Base-by-base conservation (phyloP, 495 filamentous ascomycete genomes). In the Aspergillus ostianus region DNA sequence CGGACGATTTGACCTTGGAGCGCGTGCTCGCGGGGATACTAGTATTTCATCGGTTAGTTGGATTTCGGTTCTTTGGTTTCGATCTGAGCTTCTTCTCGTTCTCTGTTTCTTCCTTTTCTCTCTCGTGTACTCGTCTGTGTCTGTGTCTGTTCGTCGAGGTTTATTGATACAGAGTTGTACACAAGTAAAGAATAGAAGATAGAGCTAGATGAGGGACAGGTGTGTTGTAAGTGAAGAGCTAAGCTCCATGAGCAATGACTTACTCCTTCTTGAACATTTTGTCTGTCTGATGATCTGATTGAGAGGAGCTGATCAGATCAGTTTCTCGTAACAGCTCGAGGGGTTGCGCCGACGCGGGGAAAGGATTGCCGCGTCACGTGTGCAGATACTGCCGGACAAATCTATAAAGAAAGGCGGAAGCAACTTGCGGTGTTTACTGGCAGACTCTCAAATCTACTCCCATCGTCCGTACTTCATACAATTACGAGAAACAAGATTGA, bases 1-100 rank as follows among this genome's bases (percentile, higher is more conserved):
- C 91, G 18, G 93, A 97, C 65, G 93, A 96, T 77, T 98, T 98
- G 74, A 98, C 91, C 83, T 98, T 98, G 61, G 91, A 90, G 74
- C 93, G 94, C 56, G 90, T 86, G 56, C 87, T 87, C 9, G 87
- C 75, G 66, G 85, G 80, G 72, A 97, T 73, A 60, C 63, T 70
- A 29, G 50, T 20, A 26, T 61, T 19, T 6, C 21, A 23, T 59
- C 64, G 57, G 54, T 59, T 64, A 41, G 36, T 41, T 2, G 8
- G 29, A 8, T 32, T 17, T 46, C 17, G 32, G n/a, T n/a, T n/a
- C n/a, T n/a, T n/a, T n/a, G n/a, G n/a, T n/a, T n/a, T n/a, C n/a
- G n/a, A n/a, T n/a, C n/a, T n/a, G n/a, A n/a, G n/a, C n/a, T n/a
- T n/a, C n/a, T 9, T 59, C 26, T 55, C 2, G 23, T 17, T 41